Conservation (phyloP, 148 eudicot genomes). For the Mesembryanthemum crystallinum region DNA sequence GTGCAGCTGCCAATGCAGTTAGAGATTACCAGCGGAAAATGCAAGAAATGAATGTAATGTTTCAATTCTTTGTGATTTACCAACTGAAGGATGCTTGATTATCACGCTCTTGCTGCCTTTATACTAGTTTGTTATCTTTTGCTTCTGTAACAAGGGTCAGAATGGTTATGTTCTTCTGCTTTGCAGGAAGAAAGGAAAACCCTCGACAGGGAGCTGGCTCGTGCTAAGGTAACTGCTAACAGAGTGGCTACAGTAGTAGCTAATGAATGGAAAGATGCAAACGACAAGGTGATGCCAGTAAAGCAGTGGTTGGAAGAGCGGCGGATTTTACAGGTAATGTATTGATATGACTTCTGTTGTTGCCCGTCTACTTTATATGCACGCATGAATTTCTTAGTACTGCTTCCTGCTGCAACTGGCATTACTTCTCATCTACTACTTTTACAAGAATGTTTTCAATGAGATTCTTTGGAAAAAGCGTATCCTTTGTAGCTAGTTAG, state of each 20-base stretch:
- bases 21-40: conserved; percentile 94
- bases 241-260: conserved; percentile 96
- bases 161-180: conserved; percentile 13
- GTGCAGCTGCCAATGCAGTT: conserved; percentile 98
- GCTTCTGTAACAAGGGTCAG: not conserved
- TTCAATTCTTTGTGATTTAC: not conserved
- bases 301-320: conserved; percentile 99
- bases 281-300: conserved; percentile 97
- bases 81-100: not conserved
- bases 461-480: too few species aligned
- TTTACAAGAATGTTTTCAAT: too few species aligned
- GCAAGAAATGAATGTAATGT: conserved; percentile 82
- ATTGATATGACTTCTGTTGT: not conserved
- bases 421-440: not conserved
- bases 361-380: not conserved
- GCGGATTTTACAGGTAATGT: conserved; percentile 68
- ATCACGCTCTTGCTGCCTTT: not conserved
- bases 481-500: too few species aligned
- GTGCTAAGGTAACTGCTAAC: conserved; percentile 90
- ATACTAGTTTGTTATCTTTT: not conserved
- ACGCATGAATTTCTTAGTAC: not conserved
- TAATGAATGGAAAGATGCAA: conserved; percentile 98
- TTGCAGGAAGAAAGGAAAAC: conserved; percentile 80
- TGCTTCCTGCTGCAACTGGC: not conserved
- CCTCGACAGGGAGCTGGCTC: conserved; percentile 92